Evolutionary conservation across 768 basidiomycete species (phyloP), one percentile per base, ranked within the genome.

Genomic region (Floccularia luteovirens): DNA sequence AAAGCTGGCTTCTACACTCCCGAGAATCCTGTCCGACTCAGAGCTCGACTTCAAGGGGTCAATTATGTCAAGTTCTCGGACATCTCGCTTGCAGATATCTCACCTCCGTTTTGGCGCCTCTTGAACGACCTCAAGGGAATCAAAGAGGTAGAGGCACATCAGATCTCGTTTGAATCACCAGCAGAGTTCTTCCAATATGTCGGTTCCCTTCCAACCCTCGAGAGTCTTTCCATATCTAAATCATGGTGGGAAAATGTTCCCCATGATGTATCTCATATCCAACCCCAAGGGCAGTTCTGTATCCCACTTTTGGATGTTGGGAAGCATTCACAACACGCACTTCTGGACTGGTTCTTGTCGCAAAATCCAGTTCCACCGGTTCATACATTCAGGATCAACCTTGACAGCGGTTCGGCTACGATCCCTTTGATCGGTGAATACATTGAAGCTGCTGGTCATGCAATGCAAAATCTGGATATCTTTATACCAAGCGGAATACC

Each of bases 211-310:
- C 56, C 55, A 1, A 39, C 47, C 11, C 50, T 61, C 2, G 48
- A 55, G 36, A 47, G 41, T 4, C 42, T 63, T 8, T 54, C 58
- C 5, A 54, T 61, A 23, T 55, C 54, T n/a, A 46, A 49, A 31
- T 48, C 56, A 31, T 51, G 41, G 24, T 53, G 54, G 40, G 44
- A 51, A 19, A 34, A 34, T 8, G 31, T 44, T 12, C 36, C 39
- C 6, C 35, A 38, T 7, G 48, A 51, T 35, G 28, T 46, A 24
- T 43, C 37, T 12, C 34, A 40, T 3, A 43, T 49, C n/a, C 48
- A 44, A 1, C 43, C 42, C 24, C 41, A 44, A 16, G 25, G 30
- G 17, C 44, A 49, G 20, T 50, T 56, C 28, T 43, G 35, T 23
- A 51, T 56, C 4, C 48, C 46, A 4, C 48, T 51, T 6, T 43